A percentile compares a stretch with the other conserved stretches of the same genome.
These are phyloP conservation scores for Trichophyton verrucosum DNA, from an alignment of 2,329 filamentous ascomycete species.

Conservation along the genomic window DNA sequence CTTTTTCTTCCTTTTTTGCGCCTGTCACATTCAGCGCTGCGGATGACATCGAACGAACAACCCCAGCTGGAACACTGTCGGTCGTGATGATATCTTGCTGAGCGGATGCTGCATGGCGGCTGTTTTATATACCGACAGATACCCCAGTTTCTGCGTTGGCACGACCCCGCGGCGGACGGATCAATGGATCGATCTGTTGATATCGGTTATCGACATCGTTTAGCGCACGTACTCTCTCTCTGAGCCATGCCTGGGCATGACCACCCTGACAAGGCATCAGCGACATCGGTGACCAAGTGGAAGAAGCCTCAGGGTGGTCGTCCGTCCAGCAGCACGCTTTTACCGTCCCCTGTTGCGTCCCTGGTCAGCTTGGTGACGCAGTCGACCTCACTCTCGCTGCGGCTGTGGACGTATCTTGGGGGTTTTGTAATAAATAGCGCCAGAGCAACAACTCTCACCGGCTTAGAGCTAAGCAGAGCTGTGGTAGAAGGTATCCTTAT, in stretches of 20 bases:
- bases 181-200: background rate
- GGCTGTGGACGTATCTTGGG: conserved; percentile 33
- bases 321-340: conserved; percentile 22
- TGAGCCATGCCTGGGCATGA: background rate
- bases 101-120: background rate
- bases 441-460: conserved; percentile 33
- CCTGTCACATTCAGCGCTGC: background rate
- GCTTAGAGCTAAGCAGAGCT: conserved; percentile 34
- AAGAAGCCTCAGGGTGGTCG: background rate
- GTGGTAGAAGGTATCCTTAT: conserved; percentile 35
- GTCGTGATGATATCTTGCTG: background rate
- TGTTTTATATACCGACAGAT: background rate
- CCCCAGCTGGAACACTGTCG: background rate
- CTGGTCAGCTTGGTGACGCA: conserved; percentile 34
- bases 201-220: background rate
- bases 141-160: background rate
- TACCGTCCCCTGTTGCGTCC: conserved; percentile 34
- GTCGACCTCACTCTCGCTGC: conserved; percentile 33
- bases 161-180: background rate
- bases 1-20: no score
- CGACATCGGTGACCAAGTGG: background rate
- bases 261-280: background rate
- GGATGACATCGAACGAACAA: background rate
- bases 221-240: background rate
- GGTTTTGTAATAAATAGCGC: conserved; percentile 34